phyloP scores from a whole-genome alignment of 257 asterid species.

The Solanum megistacrolobum region DNA sequence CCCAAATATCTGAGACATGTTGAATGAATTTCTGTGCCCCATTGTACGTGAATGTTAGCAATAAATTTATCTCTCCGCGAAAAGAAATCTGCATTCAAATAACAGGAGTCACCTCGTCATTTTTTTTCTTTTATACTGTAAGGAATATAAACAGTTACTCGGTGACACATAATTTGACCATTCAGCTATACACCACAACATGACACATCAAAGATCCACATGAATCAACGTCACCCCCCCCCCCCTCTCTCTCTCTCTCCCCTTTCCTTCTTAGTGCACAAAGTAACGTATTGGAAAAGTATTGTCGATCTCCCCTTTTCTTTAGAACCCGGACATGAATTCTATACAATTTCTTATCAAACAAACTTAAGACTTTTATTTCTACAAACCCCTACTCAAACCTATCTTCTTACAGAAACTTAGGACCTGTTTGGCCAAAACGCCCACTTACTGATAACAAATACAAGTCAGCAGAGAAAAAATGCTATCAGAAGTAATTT shows the following conservation, averaged over 20 bases:
- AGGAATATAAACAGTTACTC: neutral
- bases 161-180: neutral
- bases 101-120: neutral
- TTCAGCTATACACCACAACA: neutral
- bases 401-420: neutral
- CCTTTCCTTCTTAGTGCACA: neutral
- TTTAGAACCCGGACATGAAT: neutral
- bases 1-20: constrained; percentile 45
- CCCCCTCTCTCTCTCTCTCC: too few species aligned
- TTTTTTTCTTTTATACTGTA: neutral
- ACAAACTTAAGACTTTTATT: neutral
- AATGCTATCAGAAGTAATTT: neutral
- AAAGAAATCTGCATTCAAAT: constrained; percentile 20
- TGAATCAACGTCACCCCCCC: neutral
- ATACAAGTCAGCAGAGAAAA: neutral
- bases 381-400: neutral
- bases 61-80: neutral
- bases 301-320: neutral
- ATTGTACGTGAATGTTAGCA: constrained; percentile 7
- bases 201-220: neutral
- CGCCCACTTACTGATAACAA: neutral
- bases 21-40: constrained; percentile 62
- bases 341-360: neutral
- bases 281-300: neutral
- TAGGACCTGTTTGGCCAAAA: neutral